phyloP scores from a whole-genome alignment of 2,329 filamentous ascomycete species.

The Pseudonectria buxi region DNA sequence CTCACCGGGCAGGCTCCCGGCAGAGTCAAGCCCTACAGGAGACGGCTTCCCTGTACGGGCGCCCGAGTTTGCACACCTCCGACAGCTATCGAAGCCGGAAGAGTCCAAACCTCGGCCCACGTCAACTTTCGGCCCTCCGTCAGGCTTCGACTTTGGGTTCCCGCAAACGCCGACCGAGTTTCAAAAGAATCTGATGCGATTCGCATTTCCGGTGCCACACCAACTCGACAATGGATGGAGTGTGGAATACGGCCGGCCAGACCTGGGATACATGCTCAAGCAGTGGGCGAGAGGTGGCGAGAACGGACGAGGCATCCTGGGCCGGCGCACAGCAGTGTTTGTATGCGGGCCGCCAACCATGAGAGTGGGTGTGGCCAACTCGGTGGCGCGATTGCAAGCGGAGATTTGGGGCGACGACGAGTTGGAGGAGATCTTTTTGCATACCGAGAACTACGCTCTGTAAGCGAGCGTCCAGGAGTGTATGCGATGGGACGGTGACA shows the following conservation, averaged over 20 bases:
- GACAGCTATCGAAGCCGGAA: slow-evolving; percentile 36
- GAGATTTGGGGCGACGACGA: slow-evolving; percentile 73
- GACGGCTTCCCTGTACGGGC: slow-evolving; percentile 31
- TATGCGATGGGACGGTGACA: slow-evolving; percentile 1
- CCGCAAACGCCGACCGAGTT: slow-evolving; percentile 78
- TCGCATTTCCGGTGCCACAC: slow-evolving; percentile 68
- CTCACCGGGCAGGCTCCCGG: slow-evolving; percentile 32
- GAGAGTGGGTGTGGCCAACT: slow-evolving; percentile 80
- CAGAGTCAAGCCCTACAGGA: slow-evolving; percentile 12
- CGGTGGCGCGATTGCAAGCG: slow-evolving; percentile 74
- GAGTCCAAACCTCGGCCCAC: slow-evolving; percentile 37
- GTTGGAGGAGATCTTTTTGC: slow-evolving; percentile 85
- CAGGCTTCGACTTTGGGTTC: slow-evolving; percentile 73
- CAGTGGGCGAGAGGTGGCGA: slow-evolving; percentile 69
- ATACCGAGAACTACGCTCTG: slow-evolving; percentile 91
- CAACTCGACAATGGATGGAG: slow-evolving; percentile 75
- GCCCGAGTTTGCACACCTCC: slow-evolving; percentile 52
- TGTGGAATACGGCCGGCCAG: slow-evolving; percentile 85
- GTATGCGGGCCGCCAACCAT: slow-evolving; percentile 86
- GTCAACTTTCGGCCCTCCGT: slow-evolving; percentile 52
- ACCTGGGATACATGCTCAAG: slow-evolving; percentile 79
- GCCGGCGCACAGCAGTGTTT: slow-evolving; percentile 78
- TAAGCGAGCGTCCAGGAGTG: slow-evolving; percentile 28
- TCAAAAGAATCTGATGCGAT: slow-evolving; percentile 84
- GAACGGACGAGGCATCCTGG: slow-evolving; percentile 63